Evolutionary conservation across 148 eudicot genomes (phyloP), one percentile per base, ranked within the genome.

Genomic region (Rhododendron henanense): DNA sequence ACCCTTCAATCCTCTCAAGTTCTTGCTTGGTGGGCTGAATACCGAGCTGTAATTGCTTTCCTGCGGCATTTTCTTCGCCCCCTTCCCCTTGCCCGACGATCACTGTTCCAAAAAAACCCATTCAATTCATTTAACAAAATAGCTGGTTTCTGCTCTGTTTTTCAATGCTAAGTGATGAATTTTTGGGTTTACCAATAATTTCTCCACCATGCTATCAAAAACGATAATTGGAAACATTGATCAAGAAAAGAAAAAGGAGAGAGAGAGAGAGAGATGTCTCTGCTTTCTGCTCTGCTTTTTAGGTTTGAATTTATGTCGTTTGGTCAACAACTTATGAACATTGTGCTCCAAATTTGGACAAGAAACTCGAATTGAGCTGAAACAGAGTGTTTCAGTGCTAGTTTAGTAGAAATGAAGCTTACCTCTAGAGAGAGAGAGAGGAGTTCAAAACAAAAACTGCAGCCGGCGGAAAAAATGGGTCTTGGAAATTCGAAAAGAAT

Each of bases 1-100:
- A 75, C 92, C 92, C 90, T 96, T 96, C 65, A 94, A 83, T 55
- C 97, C 98, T 84, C 93, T 90, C 90, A 88, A 85, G 39, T 90
- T 93, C 88, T 91, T 93, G 86, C 79, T 76, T 14, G 92, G 91
- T 25, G 91, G 87, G 14, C 25, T 84, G 82, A 89, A 89, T 47
- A 87, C 82, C 28, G 87, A 73, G 6, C 47, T 74, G 67, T 39
- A 25, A 85, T 77, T 86, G 85, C 85, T 85, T 77, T 94, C 96
- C 71, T 88, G 92, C 74, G 91, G 91, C 98, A 95, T 95, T 87
- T 84, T 79, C 45, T 50, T 57, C 63, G 21, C 67, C 82, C 47
- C 21, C 47, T 57, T 4, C 61, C 35, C 28, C 15, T 50, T 2
- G 6, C 25, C 83, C 23, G 33, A 2, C 65, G 53, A 81, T 78